Conservation (phyloP, 108 stramenopile genomes). For the Discostella stelligeroides region DNA sequence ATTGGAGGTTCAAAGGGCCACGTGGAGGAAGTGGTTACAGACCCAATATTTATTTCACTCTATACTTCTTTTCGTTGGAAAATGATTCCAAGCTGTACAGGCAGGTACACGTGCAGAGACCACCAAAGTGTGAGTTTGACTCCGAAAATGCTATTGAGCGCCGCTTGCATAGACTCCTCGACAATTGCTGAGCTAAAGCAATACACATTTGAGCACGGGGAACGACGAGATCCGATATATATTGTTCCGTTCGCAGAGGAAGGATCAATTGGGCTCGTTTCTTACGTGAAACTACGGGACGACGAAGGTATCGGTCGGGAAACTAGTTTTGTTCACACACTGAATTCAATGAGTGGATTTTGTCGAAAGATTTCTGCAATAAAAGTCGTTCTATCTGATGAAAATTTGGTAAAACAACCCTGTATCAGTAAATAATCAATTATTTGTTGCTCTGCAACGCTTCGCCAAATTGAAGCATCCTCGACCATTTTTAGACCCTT, state of each 20-base stretch:
- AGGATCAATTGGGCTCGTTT: constrained; percentile 43
- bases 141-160: constrained; percentile 31
- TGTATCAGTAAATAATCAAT: neutral
- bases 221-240: constrained; percentile 38
- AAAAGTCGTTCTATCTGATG: constrained; percentile 25
- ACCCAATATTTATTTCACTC: constrained; percentile 38
- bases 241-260: constrained; percentile 49
- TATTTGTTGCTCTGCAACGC: constrained; percentile 6
- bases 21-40: constrained; percentile 37
- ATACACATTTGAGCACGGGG: constrained; percentile 32
- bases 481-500: constrained; percentile 35
- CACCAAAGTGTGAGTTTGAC: constrained; percentile 38
- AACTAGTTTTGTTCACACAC: constrained; percentile 51
- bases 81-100: constrained; percentile 60
- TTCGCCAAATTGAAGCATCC: constrained; percentile 36
- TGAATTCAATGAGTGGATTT: constrained; percentile 58
- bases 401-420: neutral
- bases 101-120: constrained; percentile 56
- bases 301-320: neutral
- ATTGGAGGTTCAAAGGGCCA: constrained; percentile 56
- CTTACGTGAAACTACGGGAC: constrained; percentile 39
- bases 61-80: constrained; percentile 52
- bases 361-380: constrained; percentile 51
- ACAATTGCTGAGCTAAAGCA: constrained; percentile 15
- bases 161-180: constrained; percentile 15